A percentile compares a stretch with the other conserved stretches of the same genome.
These are phyloP conservation scores for Kockovaella imperatae DNA, from an alignment of 768 basidiomycete species.

Conservation along the genomic window DNA sequence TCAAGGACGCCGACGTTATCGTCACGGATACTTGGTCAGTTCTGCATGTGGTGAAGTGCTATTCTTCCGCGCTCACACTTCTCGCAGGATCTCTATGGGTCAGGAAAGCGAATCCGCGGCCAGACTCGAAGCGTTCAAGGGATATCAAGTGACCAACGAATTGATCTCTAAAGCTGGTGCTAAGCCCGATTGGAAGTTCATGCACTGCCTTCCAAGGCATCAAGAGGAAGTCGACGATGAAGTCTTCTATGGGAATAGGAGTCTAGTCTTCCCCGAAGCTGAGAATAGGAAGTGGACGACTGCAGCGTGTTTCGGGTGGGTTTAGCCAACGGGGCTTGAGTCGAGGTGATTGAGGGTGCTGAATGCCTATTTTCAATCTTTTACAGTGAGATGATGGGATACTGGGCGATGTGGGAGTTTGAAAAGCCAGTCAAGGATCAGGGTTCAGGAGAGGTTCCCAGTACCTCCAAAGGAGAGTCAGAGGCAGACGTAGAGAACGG, in stretches of 20 bases:
- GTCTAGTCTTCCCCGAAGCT: slow-evolving; percentile 84
- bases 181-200: slow-evolving; percentile 80
- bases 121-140: slow-evolving; percentile 74
- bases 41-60: slow-evolving; percentile 21
- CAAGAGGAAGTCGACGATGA: slow-evolving; percentile 90
- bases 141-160: slow-evolving; percentile 88
- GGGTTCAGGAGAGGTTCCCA: no score
- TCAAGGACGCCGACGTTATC: slow-evolving; percentile 83
- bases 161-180: slow-evolving; percentile 75
- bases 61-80: background rate
- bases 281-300: slow-evolving; percentile 98
- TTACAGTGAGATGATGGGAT: no score
- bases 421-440: no score
- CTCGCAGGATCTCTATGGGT: slow-evolving; percentile 90
- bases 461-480: no score
- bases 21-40: slow-evolving; percentile 90
- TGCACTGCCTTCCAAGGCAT: slow-evolving; percentile 94
- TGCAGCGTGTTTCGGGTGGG: slow-evolving; percentile 68
- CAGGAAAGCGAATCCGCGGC: slow-evolving; percentile 89
- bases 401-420: no score
- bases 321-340: slow-evolving; percentile 1
- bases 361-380: no score
- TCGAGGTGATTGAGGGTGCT: no score
- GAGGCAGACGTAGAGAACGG: no score
- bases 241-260: slow-evolving; percentile 89